phyloP scores from a whole-genome alignment of 805 yeast genomes.

The Soucietia sequanensis region DNA sequence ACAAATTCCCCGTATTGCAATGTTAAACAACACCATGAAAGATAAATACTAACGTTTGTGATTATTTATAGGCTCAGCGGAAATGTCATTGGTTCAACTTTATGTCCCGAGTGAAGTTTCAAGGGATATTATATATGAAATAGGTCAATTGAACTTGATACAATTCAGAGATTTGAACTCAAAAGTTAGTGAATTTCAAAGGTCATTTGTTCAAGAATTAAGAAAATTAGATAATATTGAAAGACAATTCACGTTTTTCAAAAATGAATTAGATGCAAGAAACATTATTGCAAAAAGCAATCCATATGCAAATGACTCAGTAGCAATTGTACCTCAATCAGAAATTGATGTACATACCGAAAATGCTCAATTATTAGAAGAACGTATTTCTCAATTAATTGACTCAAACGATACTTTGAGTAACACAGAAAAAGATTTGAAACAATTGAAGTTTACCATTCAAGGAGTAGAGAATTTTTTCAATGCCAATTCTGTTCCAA shows the following conservation, averaged over 20 bases:
- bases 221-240: constrained; percentile 82
- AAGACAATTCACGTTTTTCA: constrained; percentile 60
- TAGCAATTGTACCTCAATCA: constrained; percentile 40
- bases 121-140: constrained; percentile 77
- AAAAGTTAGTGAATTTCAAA: constrained; percentile 79
- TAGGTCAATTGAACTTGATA: constrained; percentile 83
- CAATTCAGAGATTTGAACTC: constrained; percentile 86
- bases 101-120: constrained; percentile 89
- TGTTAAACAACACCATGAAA: neutral
- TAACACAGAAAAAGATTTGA: constrained; percentile 59
- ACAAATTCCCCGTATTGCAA: no score
- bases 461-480: constrained; percentile 38
- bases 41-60: constrained; percentile 16
- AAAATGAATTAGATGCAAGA: constrained; percentile 50
- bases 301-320: constrained; percentile 24
- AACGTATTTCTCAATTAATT: constrained; percentile 67
- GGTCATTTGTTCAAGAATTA: constrained; percentile 86
- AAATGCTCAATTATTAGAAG: constrained; percentile 67
- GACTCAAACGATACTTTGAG: constrained; percentile 66
- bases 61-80: constrained; percentile 82
- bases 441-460: constrained; percentile 62
- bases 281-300: constrained; percentile 34
- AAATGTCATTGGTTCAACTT: constrained; percentile 90
- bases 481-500: constrained; percentile 24
- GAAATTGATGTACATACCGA: constrained; percentile 71